A percentile compares a stretch with the other conserved stretches of the same genome.
Evolutionary conservation across 2,329 filamentous ascomycete species (phyloP).

Genomic region (Tolypocladium amazonense): DNA sequence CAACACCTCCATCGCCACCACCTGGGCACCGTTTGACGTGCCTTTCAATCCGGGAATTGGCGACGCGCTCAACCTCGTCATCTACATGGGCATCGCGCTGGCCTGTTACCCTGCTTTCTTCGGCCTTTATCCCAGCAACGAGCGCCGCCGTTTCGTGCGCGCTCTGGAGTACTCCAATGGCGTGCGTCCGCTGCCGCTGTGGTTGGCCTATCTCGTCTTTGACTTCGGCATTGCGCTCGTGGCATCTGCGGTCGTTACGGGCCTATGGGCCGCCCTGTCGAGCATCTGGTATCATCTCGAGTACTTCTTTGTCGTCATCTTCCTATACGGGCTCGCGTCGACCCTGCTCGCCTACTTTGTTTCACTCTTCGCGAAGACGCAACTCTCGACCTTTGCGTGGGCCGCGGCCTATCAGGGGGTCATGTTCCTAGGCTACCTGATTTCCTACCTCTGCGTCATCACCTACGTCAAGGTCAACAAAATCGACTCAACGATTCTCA

Average conservation of each 20-base stretch:
- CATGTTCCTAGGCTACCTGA: constrained; percentile 60
- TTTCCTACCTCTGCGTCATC: constrained; percentile 60
- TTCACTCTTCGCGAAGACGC: constrained; percentile 68
- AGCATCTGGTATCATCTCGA: constrained; percentile 66
- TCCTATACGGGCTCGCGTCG: constrained; percentile 70
- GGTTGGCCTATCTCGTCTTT: constrained; percentile 73
- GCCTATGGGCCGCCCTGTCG: constrained; percentile 56
- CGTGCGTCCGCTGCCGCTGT: constrained; percentile 69
- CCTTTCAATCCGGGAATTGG: constrained; percentile 61
- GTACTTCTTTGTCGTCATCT: constrained; percentile 73
- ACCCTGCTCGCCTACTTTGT: constrained; percentile 70
- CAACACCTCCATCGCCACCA: constrained; percentile 58
- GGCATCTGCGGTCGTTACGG: constrained; percentile 54
- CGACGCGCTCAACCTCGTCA: constrained; percentile 64
- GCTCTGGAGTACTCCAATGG: constrained; percentile 88
- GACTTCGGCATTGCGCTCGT: constrained; percentile 65
- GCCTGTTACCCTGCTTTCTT: constrained; percentile 78
- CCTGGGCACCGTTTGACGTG: constrained; percentile 65
- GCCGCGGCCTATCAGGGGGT: constrained; percentile 67
- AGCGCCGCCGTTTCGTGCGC: constrained; percentile 68
- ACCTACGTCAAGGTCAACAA: constrained; percentile 62
- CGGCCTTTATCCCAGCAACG: constrained; percentile 76
- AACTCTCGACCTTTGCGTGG: constrained; percentile 77
- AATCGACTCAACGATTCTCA: constrained; percentile 55
- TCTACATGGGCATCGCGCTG: constrained; percentile 74